Base-by-base conservation (phyloP, 1,139 yeast species). In the Hyphopichia buzzinii region DNA sequence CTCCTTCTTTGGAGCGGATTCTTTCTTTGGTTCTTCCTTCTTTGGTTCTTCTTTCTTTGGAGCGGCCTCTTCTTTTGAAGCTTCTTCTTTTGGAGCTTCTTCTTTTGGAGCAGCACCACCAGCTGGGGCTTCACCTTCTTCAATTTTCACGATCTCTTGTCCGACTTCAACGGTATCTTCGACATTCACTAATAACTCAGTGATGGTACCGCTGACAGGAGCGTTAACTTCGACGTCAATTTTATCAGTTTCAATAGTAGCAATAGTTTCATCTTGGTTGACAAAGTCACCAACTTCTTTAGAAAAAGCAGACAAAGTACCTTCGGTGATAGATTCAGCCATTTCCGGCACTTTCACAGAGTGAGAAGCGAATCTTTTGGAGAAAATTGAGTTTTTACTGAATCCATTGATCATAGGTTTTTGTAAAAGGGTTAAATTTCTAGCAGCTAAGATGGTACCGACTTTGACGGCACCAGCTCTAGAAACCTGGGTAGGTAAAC, bases 311-410 rank as follows among this genome's bases (percentile, higher is more conserved):
- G 88, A 73, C 50, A 92, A 76, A 35, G 97, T 88, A 62, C 99
- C 99, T 66, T 92, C 99, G 34, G 97, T 88, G 58, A 92, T 84
- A 37, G 97, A 90, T 67, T 92, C 99, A 35, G 98, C 98, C 97
- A 92, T 89, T 49, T 88, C 95, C 36, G 99, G 99, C 26, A 92
- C 98, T 64, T 89, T 87, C 40, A 92, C 95, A 38, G 72, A 53
- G 35, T 60, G 62, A 13, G 74, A 67, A 30, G 72, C 74, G 39
- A 60, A 66, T 57, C 77, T 65, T 47, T 47, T 49, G 42, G 58
- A 54, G 8, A 31, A 26, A 19, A 39, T 14, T 26, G 30, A 15
- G 17, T 26, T 31, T 39, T 25, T 36, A 16, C 22, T 29, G 22
- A 31, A 24, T 15, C 30, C 32, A 28, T 26, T 36, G 22, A 34